phyloP scores from a whole-genome alignment of 2,329 filamentous ascomycete species.

The Sporothrix curviconia region DNA sequence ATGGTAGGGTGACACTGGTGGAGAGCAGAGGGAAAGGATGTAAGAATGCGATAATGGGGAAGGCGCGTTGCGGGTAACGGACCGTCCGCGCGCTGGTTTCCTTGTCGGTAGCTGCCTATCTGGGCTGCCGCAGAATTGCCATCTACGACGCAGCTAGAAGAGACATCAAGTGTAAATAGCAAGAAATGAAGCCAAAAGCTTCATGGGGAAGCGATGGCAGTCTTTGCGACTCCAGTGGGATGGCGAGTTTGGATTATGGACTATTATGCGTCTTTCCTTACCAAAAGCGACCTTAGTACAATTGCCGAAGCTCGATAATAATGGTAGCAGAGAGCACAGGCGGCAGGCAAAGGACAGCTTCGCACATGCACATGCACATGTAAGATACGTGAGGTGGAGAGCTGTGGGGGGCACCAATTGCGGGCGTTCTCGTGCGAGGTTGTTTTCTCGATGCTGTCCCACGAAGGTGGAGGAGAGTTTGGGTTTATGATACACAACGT shows the following conservation, averaged over 20 bases:
- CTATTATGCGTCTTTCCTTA: too few relatives aligned
- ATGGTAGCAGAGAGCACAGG: neutral
- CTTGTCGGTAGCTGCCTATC: conserved; percentile 6
- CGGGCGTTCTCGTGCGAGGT: neutral
- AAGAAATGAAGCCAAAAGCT: too few relatives aligned
- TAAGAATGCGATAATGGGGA: neutral
- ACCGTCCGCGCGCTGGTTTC: neutral
- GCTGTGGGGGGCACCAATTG: neutral
- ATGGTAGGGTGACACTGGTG: neutral
- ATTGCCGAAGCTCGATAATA: too few relatives aligned
- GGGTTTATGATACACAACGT: too few relatives aligned
- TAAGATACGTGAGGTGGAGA: too few relatives aligned
- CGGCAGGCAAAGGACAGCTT: conserved; percentile 10
- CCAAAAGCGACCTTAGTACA: too few relatives aligned
- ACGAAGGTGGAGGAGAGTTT: too few relatives aligned
- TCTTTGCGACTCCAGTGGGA: too few relatives aligned
- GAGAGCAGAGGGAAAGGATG: neutral
- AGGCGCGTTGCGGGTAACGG: neutral
- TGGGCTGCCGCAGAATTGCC: neutral
- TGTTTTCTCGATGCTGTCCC: neutral
- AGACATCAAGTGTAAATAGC: too few relatives aligned
- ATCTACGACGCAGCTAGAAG: neutral
- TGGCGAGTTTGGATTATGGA: too few relatives aligned
- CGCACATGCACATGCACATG: neutral
- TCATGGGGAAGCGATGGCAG: too few relatives aligned